Base-by-base conservation (phyloP, 306 rosid species). In the Corylus avellana region DNA sequence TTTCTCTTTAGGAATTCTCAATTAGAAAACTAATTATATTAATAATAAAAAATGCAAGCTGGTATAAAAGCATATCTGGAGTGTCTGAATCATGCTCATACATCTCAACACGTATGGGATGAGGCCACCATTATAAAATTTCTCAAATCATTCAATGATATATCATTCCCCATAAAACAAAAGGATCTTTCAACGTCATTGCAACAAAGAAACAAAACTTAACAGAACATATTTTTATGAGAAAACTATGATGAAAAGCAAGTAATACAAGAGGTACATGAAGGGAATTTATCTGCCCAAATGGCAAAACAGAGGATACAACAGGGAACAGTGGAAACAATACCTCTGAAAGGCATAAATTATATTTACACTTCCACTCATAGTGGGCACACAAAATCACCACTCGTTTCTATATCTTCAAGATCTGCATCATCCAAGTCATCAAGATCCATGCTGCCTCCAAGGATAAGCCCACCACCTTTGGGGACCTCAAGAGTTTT, bases 391-490 rank as follows among this genome's bases (percentile, higher is more conserved):
- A 89, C 92, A 85, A 87, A 93, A 50, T 87, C 98, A 72, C 90
- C 97, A 48, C 89, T 88, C 48, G 85, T 77, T 75, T 86, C 97
- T 12, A 85, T 20, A 64, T 91, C 98, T 42, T 90, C 94, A 66
- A 84, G 32, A 68, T 88, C 93, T 20, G 79, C 86, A 75, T 91
- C 94, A 77, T 90, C 98, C 67, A 87, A 75, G 76, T 93, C 98
- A 87, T 91, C 93, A 17, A 91, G 72, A 78, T 91, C 98, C 94
- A 93, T 86, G 80, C 88, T 87, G 74, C 89, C 86, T 18, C 82
- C 94, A 6, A 58, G n/a, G 8, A 87, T 70, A 80, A 55, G 83
- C 82, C 79, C 85, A 12, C 85, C 85, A 47, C 51, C 77, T 48
- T 73, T 85, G 8, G 92, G 86, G 49, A 67, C 71, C 16, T 71